phyloP scores from a whole-genome alignment of 2,329 filamentous ascomycete genomes.

The Triangularia verruculosa region DNA sequence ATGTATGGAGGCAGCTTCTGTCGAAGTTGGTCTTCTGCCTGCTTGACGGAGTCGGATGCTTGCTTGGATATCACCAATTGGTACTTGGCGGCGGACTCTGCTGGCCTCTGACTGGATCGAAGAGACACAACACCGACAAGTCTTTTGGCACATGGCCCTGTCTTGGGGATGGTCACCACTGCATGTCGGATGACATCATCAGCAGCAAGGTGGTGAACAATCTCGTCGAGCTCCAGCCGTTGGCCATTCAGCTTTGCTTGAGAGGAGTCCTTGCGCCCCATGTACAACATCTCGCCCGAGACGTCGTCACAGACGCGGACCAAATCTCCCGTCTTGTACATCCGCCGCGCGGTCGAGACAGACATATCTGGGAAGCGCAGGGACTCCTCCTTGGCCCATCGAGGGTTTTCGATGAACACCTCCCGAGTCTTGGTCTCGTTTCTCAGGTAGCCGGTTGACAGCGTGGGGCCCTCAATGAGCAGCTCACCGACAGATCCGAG shows the following conservation, averaged over 20 bases:
- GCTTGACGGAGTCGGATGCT: conserved; percentile 3
- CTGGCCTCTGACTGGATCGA: neutral
- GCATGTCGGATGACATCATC: conserved; percentile 41
- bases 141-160: conserved; percentile 24
- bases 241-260: conserved; percentile 30
- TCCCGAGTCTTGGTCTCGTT: conserved; percentile 41
- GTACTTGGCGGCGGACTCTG: neutral
- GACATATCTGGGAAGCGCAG: conserved; percentile 47
- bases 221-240: conserved; percentile 37
- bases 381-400: conserved; percentile 32
- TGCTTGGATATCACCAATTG: conserved; percentile 12
- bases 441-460: conserved; percentile 23
- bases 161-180: conserved; percentile 42
- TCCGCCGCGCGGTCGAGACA: conserved; percentile 49
- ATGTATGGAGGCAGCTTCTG: conserved; percentile 38
- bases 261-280: conserved; percentile 35
- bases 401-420: conserved; percentile 42
- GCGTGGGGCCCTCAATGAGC: conserved; percentile 21
- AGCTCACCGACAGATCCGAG: conserved; percentile 26
- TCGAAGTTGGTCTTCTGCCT: conserved; percentile 26
- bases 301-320: conserved; percentile 27
- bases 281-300: conserved; percentile 25
- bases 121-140: conserved; percentile 25
- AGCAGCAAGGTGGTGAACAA: conserved; percentile 41
- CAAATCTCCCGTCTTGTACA: conserved; percentile 42